Evolutionary conservation across 768 basidiomycete genomes (phyloP), one percentile per base, ranked within the genome.

Genomic region (Tylopilus cervinicoccineus): DNA sequence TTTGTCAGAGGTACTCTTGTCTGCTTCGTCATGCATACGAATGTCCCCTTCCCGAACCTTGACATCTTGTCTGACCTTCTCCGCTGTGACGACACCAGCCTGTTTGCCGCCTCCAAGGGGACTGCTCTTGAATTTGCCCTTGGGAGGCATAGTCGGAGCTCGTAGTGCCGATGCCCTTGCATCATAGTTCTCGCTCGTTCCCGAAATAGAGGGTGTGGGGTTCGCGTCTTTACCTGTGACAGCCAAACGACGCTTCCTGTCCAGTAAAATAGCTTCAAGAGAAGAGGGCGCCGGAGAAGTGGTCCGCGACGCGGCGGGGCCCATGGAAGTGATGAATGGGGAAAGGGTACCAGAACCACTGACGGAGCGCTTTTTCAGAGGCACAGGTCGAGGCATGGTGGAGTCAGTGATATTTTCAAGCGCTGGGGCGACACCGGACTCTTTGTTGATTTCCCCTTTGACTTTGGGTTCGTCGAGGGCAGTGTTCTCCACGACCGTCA

Each of bases 101-200:
- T 70, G 61, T 43, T 75, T 75, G 22, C 66, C 68, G 28, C 76
- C 74, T 19, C 70, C 76, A 27, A 86, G 67, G 27, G 84, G 86
- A 59, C 79, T 87, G 59, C 86, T 88, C 78, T 88, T 88, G 68
- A 87, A 89, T 51, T 78, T 73, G 54, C 80, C 81, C 58, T 81
- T 84, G 43, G 54, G 45, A 31, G 58, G 44, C 16, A 49, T 48
- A 17, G 51, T 47, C 28, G 45, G 31, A 36, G 54, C n/a, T 43
- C 67, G 58, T 37, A 46, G 10, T 2, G 31, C 19, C 2, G 53
- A 27, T 7, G 20, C 34, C 33, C 45, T 60, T 19, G 51, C 13
- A 27, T 65, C 65, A 14, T 54, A 51, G 22, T 55, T 48, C 19
- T 54, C 54, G 34, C n/a, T 50, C 38, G 47, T 50, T 22, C 38